Evolutionary conservation across 495 filamentous ascomycete genomes (phyloP).

Genomic region (Neurospora sp.): DNA sequence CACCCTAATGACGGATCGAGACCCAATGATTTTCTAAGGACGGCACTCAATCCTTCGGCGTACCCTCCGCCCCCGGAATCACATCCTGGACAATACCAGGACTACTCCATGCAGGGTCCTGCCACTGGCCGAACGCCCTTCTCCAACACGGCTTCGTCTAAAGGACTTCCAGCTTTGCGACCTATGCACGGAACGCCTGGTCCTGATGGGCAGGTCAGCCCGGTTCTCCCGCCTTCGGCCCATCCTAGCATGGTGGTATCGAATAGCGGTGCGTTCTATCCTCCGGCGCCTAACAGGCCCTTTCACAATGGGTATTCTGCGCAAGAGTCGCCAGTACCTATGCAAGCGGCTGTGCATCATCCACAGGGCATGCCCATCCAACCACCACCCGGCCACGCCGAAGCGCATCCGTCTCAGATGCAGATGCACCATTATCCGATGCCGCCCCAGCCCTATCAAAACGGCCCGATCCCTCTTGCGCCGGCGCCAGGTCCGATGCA

Average conservation of each 20-base stretch:
- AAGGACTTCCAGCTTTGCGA: constrained; percentile 32
- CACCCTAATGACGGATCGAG: constrained; percentile 2
- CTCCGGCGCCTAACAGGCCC: constrained; percentile 24
- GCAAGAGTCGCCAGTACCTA: constrained; percentile 15
- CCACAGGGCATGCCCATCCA: constrained; percentile 6
- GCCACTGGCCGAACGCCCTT: constrained; percentile 14
- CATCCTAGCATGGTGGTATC: constrained; percentile 23
- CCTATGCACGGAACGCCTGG: constrained; percentile 21
- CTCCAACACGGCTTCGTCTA: constrained; percentile 10
- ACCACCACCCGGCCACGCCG: constrained; percentile 3
- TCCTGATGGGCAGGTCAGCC: constrained; percentile 18
- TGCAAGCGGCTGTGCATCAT: constrained; percentile 5
- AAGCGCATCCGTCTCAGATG: neutral
- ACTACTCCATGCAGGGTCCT: neutral
- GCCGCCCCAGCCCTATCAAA: constrained; percentile 15
- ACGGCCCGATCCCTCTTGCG: neutral
- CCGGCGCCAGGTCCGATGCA: neutral
- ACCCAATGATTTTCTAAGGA: constrained; percentile 30
- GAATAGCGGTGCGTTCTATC: constrained; percentile 30
- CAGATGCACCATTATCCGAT: constrained; percentile 9
- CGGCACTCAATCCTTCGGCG: constrained; percentile 28
- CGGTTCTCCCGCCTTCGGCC: constrained; percentile 5
- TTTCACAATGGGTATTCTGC: constrained; percentile 31
- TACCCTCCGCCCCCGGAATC: constrained; percentile 1
- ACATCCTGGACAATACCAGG: neutral